A percentile compares a stretch with the other conserved stretches of the same genome.
Evolutionary conservation across 1,284 basidiomycete species (phyloP).

Genomic region (Malassezia restricta): DNA sequence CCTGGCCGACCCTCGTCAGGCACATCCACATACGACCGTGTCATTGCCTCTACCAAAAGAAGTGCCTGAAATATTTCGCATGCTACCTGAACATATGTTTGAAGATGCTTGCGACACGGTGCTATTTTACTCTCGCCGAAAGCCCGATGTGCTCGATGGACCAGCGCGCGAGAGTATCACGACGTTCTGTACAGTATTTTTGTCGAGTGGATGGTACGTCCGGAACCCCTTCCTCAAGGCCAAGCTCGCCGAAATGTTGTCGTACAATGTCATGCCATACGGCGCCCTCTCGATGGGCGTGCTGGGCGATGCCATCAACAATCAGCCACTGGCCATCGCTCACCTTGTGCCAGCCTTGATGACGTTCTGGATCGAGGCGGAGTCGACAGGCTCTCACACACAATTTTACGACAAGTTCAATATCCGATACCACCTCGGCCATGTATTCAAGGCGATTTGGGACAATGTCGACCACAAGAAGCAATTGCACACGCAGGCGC

Average conservation of each 20-base stretch:
- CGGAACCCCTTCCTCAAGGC: conserved; percentile 97
- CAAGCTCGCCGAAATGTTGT: conserved; percentile 86
- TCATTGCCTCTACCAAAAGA: conserved; percentile 63
- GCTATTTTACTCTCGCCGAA: conserved; percentile 63
- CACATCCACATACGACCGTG: conserved; percentile 55
- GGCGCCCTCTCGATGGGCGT: conserved; percentile 65
- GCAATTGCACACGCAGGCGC: conserved; percentile 31
- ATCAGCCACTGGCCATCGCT: conserved; percentile 69
- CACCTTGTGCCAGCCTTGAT: conserved; percentile 84
- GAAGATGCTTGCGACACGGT: conserved; percentile 82
- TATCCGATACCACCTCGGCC: conserved; percentile 54
- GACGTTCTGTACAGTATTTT: conserved; percentile 77
- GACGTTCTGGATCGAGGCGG: conserved; percentile 94
- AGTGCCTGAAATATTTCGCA: conserved; percentile 69
- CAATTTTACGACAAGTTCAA: conserved; percentile 95
- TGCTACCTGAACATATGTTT: conserved; percentile 84
- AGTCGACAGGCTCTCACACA: conserved; percentile 88
- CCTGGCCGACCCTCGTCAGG: conserved; percentile 69
- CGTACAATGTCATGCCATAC: conserved; percentile 66
- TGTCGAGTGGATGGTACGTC: conserved; percentile 89
- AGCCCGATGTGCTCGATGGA: conserved; percentile 70
- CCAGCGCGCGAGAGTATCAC: conserved; percentile 66
- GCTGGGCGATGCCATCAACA: conserved; percentile 68
- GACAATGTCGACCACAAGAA: conserved; percentile 37
- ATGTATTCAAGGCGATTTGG: conserved; percentile 41